A percentile compares a stretch with the other conserved stretches of the same genome.
phyloP scores from a whole-genome alignment of 2,329 filamentous ascomycete genomes.

The Colletotrichum spaethianum region DNA sequence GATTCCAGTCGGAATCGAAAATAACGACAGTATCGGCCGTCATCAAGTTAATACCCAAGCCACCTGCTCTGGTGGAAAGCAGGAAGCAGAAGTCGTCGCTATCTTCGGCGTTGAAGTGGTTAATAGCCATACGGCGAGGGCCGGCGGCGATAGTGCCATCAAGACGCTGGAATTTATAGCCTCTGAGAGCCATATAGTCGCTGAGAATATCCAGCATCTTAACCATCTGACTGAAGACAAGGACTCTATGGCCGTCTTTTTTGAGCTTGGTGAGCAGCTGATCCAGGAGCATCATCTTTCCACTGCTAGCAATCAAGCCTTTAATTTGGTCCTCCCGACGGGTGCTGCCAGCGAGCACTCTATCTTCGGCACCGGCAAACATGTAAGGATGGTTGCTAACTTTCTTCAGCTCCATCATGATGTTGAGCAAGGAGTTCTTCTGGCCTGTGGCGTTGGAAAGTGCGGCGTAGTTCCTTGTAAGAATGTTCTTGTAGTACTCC shows the following conservation, averaged over 20 bases:
- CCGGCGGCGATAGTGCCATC: slow-evolving; percentile 95
- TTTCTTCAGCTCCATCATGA: slow-evolving; percentile 99
- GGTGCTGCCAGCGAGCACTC: slow-evolving; percentile 83
- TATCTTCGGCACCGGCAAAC: slow-evolving; percentile 94
- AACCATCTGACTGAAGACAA: slow-evolving; percentile 99
- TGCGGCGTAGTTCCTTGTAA: slow-evolving; percentile 95
- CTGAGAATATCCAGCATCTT: slow-evolving; percentile 97
- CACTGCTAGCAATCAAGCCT: slow-evolving; percentile 94
- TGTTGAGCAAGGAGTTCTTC: slow-evolving; percentile 95
- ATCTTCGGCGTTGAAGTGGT: slow-evolving; percentile 97
- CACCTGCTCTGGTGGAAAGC: slow-evolving; percentile 93
- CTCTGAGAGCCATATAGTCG: slow-evolving; percentile 91
- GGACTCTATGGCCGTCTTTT: slow-evolving; percentile 92
- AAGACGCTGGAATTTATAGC: slow-evolving; percentile 95
- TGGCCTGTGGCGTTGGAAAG: slow-evolving; percentile 93
- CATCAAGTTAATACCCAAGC: slow-evolving; percentile 99
- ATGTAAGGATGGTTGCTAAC: slow-evolving; percentile 99
- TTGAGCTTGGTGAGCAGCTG: slow-evolving; percentile 94
- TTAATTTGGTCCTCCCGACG: slow-evolving; percentile 93
- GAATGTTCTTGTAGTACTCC: slow-evolving; percentile 99
- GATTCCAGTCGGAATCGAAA: slow-evolving; percentile 99
- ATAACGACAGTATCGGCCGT: slow-evolving; percentile 98
- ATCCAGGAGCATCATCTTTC: slow-evolving; percentile 99
- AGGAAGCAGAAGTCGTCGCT: slow-evolving; percentile 98
- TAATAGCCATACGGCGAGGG: slow-evolving; percentile 92